Base-by-base conservation (phyloP, 1,284 basidiomycete genomes). In the Microbotryum saponariae region DNA sequence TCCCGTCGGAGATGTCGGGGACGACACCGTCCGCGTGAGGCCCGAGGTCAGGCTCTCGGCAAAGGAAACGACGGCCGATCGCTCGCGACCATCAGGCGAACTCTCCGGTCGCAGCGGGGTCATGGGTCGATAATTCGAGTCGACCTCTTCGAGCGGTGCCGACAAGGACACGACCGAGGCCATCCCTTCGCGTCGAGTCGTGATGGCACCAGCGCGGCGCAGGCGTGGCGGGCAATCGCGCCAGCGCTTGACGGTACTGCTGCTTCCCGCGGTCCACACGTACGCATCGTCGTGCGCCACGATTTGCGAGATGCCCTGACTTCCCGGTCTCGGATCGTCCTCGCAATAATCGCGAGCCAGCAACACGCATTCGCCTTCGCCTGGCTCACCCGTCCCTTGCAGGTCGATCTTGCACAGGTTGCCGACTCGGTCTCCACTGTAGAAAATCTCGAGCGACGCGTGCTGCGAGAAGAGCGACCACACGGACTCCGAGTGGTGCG, bases 371-470 rank as follows among this genome's bases (percentile, higher is more conserved):
- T 93, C 88, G 48, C 89, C 93, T 57, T 97, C 89, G 1, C 63
- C 59, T 2, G 85, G 83, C 65, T 93, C 89, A 12, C 81, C 77
- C 65, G 84, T 87, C 51, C 83, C 83, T 73, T 91, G 89, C 27
- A 93, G 85, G 70, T 98, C 93, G 44, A 94, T 87, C 66, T 86
- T 87, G 75, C 90, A 92, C 1, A 98, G 85, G 60, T 87, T 78
- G 1, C 94, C 96, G 18, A 88, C 85, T 45, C 90, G 83, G 69
- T 97, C 96, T 20, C 94, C 96, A 2, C 93, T 97, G 77, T 96
- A 97, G 78, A 99, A 99, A 1, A 85, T 80, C 73, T 94, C 88
- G 55, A 99, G 81, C 16, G 86, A 84, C 0, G 91, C 89, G 74
- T 97, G 91, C 0, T 83, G 81, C 3, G 91, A 94, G 73, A 83